A percentile compares a stretch with the other conserved stretches of the same genome.
phyloP scores from a whole-genome alignment of 208 protist genomes.

The Lotmaria passim region DNA sequence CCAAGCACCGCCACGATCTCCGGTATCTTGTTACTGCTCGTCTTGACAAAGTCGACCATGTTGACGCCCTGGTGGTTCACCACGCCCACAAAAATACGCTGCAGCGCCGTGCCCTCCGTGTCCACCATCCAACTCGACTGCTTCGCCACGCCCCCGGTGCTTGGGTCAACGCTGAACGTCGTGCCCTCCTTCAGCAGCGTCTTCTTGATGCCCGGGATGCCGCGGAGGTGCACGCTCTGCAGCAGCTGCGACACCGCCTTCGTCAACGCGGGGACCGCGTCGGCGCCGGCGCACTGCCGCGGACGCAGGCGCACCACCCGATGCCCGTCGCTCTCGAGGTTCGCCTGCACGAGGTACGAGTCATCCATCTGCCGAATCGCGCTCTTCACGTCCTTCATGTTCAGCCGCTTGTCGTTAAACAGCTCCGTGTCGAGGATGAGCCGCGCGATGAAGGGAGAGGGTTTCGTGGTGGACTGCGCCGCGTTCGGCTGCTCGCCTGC shows the following conservation, averaged over 20 bases:
- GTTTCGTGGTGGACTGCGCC: too few relatives aligned
- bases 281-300: constrained; percentile 42
- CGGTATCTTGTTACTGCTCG: constrained; percentile 98
- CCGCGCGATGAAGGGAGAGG: constrained; percentile 96
- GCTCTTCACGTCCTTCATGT: constrained; percentile 94
- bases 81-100: constrained; percentile 94
- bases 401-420: constrained; percentile 94
- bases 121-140: constrained; percentile 91
- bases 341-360: constrained; percentile 82
- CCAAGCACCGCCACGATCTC: constrained; percentile 97
- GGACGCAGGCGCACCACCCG: constrained; percentile 94
- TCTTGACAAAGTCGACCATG: constrained; percentile 94
- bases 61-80: constrained; percentile 95
- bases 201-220: constrained; percentile 97
- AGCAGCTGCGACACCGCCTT: constrained; percentile 71
- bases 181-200: constrained; percentile 75
- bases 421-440: constrained; percentile 93
- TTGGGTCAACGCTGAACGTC: constrained; percentile 55
- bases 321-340: constrained; percentile 94
- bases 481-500: constrained; percentile 57
- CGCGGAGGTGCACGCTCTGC: constrained; percentile 85
- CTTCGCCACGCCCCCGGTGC: constrained; percentile 58
- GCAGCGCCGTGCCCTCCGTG: constrained; percentile 97
- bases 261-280: constrained; percentile 71
- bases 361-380: constrained; percentile 88